Base-by-base conservation (phyloP, 2,329 filamentous ascomycete species). In the Fusarium dimerum region DNA sequence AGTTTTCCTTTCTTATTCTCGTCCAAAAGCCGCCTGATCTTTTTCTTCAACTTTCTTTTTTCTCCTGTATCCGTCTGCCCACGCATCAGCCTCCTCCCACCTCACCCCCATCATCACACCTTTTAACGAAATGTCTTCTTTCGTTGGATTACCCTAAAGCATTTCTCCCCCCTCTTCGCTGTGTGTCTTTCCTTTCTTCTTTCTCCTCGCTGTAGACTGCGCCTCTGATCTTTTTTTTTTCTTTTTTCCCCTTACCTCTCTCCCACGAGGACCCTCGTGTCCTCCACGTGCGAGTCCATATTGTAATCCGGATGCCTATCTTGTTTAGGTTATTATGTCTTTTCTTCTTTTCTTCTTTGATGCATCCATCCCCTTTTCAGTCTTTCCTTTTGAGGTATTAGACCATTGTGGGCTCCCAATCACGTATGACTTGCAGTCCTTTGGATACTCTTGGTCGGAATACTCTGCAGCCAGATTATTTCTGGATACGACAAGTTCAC, bases 221-320 rank as follows among this genome's bases (percentile, higher is more conserved):
- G 53, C 45, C 42, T 47, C 16, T 44, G 60, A 51, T 56, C 50
- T 60, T 61, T 60, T 47, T 18, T 40, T 17, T 40, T 40, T 60
- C 58, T 60, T 47, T 18, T 40, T 17, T 40, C 39, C 44, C 45
- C 40, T 48, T 54, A 48, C 55, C 32, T 53, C 45, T 51, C 47
- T 44, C 45, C 20, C 20, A 26, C 49, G 47, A n/a, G 34, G 17
- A 12, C 12, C 50, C 44, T 58, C 55, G 61, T 64, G 57, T 40
- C 47, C 40, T 64, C 60, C 63, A 63, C 63, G 63, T 65, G 61
- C 20, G 20, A 26, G 20, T 26, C 20, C 20, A 26, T 26, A 26
- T 56, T 45, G 44, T 46, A 50, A 17, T 36, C 47, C 44, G 42
- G 32, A 48, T 51, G 15, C 40, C 44, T 36, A 47, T 52, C 42